Base-by-base conservation (phyloP, 495 filamentous ascomycete species). In the Aspergillus conjunctus region DNA sequence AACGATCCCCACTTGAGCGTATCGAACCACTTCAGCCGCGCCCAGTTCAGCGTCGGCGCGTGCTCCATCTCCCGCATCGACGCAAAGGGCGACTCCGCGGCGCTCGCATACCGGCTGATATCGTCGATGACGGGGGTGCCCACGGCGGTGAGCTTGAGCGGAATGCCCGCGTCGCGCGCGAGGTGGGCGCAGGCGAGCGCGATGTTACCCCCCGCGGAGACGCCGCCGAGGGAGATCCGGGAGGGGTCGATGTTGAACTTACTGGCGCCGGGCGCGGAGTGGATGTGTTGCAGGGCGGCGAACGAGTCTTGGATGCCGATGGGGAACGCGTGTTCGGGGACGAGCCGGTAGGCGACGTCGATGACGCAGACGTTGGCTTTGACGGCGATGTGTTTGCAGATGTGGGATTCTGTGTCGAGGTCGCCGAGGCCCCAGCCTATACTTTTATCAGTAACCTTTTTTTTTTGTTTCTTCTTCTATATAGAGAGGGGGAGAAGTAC, bases 311-410 rank as follows among this genome's bases (percentile, higher is more conserved):
- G 68, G 21, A 81, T 68, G 51, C 74, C 72, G 57, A 78, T 81
- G 4, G 77, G 78, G 64, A 77, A 83, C 15, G 72, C 63, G 17
- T 68, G 55, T 63, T 83, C 80, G 20, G 81, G 79, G 6, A 76
- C 78, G 5, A 77, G 74, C n/a, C 80, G 77, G 60, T 83, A 83
- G 33, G 74, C 73, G n/a, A 83, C 75, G 52, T 83, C 81, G 22
- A 83, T 78, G 17, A 79, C 67, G 55, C 79, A 81, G 1, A 81
- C 64, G 20, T 72, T 60, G 0, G 73, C 73, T 33, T 82, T 70
- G 39, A 59, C 65, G 48, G 60, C 59, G 33, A 72, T 62, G 55
- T 72, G 69, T 54, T 70, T 70, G 65, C 67, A 72, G 44, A 72
- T 72, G 55, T 72, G 69, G 0, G 69, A 54, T 64, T 72, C 81